Base-by-base conservation (phyloP, 129 eudicot genomes). In the Flaveria linearis region DNA sequence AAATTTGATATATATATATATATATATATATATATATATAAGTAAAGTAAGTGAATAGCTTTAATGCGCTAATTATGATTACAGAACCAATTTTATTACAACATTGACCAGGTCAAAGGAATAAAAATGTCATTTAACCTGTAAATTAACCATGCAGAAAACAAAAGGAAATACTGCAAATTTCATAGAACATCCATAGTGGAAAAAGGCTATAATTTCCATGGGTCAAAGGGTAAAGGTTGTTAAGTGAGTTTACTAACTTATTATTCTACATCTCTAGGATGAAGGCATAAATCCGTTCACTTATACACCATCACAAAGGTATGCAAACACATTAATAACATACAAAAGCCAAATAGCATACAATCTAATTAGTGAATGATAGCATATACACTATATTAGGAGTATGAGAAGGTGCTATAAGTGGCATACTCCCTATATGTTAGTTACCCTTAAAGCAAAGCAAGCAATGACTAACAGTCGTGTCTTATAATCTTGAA, bases 391-490 rank as follows among this genome's bases (percentile, higher is more conserved):
- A 55, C 26, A 46, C 64, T 14, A 2, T 14, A 47, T 25, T 23
- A 30, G 22, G 10, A 73, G 56, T 41, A 73, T 73, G 20, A 58
- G 33, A 41, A 58, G 78, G 39, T 73, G 68, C 20, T 74, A 42
- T 61, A 58, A 57, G 11, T 73, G 56, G n/a, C 77, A 74, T 30
- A 64, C 68, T 7, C 15, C 43, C 42, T 74, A n/a, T 64, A 75
- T 47, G 41, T 50, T 64, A 76, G 15, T 70, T 30, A 75, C 68
- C 71, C 72, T 64, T 23, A 47, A 12, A 76, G 64, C 80, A 47
- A 64, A 45, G 43, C 16, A 50, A 30, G 28, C 63, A 17, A 75
- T 75, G 36, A 75, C 17, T 45, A 4, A 49, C 25, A 76, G 58
- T 41, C 55, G 18, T 55, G 23, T 53, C 30, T 39, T 25, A 42